A percentile compares a stretch with the other conserved stretches of the same genome.
Conservation (phyloP, 176 grass and related monocot genomes). For the Avena eriantha region DNA sequence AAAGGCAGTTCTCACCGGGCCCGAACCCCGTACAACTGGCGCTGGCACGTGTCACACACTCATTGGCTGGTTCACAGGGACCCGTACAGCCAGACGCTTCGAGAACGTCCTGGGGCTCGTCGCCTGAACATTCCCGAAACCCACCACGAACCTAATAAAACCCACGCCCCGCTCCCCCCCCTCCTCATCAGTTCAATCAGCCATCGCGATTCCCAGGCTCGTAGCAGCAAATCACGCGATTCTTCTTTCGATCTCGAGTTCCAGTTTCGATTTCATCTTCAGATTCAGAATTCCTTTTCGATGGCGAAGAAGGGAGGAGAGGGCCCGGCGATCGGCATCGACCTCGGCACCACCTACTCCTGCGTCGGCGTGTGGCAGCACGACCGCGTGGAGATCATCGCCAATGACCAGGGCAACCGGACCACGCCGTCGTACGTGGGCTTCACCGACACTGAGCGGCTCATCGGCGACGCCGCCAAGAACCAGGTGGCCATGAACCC, state of each 20-base stretch:
- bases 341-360: conserved; percentile 94
- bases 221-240: not conserved
- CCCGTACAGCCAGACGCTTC: conserved; percentile 44
- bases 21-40: not conserved
- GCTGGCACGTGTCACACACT: not conserved
- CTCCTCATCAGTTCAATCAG: not conserved
- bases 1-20: not conserved
- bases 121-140: conserved; percentile 65
- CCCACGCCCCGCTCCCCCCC: not conserved
- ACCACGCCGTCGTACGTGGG: conserved; percentile 90
- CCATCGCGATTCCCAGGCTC: conserved; percentile 7
- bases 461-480: conserved; percentile 70
- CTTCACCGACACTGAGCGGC: conserved; percentile 83
- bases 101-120: conserved; percentile 32
- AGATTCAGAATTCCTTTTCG: not conserved
- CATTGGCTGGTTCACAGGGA: not conserved
- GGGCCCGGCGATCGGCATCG: conserved; percentile 92
- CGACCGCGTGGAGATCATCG: conserved; percentile 96
- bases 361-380: conserved; percentile 98
- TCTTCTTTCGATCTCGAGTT: not conserved
- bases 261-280: not conserved
- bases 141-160: conserved; percentile 38
- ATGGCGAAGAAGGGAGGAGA: conserved; percentile 75
- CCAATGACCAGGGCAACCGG: conserved; percentile 95
- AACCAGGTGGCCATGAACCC: conserved; percentile 86